Conservation (phyloP, 2,329 filamentous ascomycete species). For the Aspergillus uvarum region DNA sequence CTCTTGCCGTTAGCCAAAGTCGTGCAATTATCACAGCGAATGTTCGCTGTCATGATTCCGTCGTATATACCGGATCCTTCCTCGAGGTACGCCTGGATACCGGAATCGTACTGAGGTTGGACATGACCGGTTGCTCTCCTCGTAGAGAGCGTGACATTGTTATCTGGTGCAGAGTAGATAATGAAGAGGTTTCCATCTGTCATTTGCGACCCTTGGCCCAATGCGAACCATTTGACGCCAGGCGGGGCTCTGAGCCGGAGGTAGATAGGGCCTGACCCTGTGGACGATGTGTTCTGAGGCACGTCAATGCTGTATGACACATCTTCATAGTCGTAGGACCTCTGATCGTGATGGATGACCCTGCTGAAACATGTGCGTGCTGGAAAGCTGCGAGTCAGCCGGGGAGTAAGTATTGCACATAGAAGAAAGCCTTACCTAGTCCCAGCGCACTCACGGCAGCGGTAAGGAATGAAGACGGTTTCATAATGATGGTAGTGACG, state of each 20-base stretch:
- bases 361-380: slow-evolving; percentile 19
- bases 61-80: slow-evolving; percentile 57
- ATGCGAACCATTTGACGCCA: slow-evolving; percentile 52
- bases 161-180: slow-evolving; percentile 55
- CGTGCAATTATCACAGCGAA: slow-evolving; percentile 42
- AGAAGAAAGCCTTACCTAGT: slow-evolving; percentile 2
- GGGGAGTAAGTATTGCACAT: not conserved
- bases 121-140: slow-evolving; percentile 51
- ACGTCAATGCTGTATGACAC: slow-evolving; percentile 54
- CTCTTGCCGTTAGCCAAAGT: slow-evolving; percentile 18
- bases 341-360: slow-evolving; percentile 23
- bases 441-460: not conserved
- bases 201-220: slow-evolving; percentile 60
- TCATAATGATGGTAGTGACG: slow-evolving; percentile 3
- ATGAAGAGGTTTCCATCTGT: slow-evolving; percentile 60
- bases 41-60: slow-evolving; percentile 60
- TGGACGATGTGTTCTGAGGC: slow-evolving; percentile 50
- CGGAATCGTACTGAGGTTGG: slow-evolving; percentile 49
- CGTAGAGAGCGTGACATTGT: slow-evolving; percentile 63
- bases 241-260: slow-evolving; percentile 56
- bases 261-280: slow-evolving; percentile 58
- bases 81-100: slow-evolving; percentile 53
- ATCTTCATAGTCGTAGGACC: slow-evolving; percentile 21
- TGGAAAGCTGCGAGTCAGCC: slow-evolving; percentile 5
- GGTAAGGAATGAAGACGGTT: not conserved